Evolutionary conservation across 441 rosid genomes (phyloP).

Genomic region (Populus hybrid): DNA sequence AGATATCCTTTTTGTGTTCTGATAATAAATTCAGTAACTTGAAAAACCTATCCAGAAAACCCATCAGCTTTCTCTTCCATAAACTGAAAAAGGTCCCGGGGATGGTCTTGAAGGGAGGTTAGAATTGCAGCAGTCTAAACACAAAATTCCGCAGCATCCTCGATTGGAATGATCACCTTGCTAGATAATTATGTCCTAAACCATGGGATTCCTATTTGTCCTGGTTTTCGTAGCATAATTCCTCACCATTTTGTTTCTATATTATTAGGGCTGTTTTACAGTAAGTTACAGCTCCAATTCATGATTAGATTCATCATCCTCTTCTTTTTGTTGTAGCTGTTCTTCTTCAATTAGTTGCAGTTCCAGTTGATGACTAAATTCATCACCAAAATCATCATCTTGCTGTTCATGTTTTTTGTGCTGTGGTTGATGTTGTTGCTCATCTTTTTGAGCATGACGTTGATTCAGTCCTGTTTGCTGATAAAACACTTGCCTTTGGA

Average conservation of each 20-base stretch:
- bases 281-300: slow-evolving; percentile 33
- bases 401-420: slow-evolving; percentile 16
- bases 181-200: neutral
- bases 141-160: neutral
- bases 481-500: slow-evolving; percentile 39
- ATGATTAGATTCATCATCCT: slow-evolving; percentile 28
- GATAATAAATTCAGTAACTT: neutral
- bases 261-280: neutral
- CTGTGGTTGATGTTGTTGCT: slow-evolving; percentile 7
- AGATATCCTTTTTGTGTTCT: neutral
- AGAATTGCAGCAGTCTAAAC: neutral
- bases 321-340: slow-evolving; percentile 4
- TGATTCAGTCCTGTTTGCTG: slow-evolving; percentile 39
- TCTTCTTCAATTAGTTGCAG: slow-evolving; percentile 28
- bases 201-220: neutral
- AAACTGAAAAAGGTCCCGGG: neutral
- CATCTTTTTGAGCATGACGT: slow-evolving; percentile 11
- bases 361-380: slow-evolving; percentile 40
- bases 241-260: neutral
- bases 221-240: neutral
- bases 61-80: neutral
- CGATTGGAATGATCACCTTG: neutral
- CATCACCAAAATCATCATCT: slow-evolving; percentile 23
- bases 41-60: neutral
- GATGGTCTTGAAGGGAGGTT: neutral